phyloP scores from a whole-genome alignment of 306 rosid species.

The Rosa lucieae region DNA sequence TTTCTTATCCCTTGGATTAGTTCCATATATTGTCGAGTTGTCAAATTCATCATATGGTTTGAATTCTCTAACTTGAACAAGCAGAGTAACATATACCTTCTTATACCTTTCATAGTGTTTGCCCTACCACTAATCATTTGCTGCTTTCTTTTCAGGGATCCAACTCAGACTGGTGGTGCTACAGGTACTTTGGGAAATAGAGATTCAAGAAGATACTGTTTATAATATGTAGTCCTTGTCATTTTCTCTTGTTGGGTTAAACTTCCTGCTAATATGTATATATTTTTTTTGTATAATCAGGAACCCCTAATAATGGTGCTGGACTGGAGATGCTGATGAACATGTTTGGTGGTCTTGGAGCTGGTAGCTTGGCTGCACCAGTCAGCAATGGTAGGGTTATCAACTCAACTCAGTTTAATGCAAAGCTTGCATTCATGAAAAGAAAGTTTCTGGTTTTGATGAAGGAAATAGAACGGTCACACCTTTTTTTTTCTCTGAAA shows the following conservation, averaged over 20 bases:
- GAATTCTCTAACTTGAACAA: background rate
- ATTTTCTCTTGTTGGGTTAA: background rate
- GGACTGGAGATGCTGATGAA: slow-evolving; percentile 56
- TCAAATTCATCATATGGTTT: background rate
- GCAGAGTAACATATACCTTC: background rate
- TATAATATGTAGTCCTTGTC: background rate
- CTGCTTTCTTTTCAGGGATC: slow-evolving; percentile 41
- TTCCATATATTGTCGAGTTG: background rate
- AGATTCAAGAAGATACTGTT: background rate
- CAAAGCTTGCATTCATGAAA: background rate
- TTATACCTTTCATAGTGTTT: slow-evolving; percentile 1
- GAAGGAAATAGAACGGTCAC: background rate
- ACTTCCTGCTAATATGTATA: background rate
- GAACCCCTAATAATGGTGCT: slow-evolving; percentile 37
- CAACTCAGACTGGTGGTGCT: slow-evolving; percentile 44
- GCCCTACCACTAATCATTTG: slow-evolving; percentile 8
- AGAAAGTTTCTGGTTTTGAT: background rate
- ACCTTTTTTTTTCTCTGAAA: background rate
- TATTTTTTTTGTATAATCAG: slow-evolving; percentile 24
- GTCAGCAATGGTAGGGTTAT: slow-evolving; percentile 44
- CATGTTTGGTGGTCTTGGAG: slow-evolving; percentile 68
- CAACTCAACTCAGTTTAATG: background rate
- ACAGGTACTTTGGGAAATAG: slow-evolving; percentile 34
- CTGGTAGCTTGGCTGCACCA: slow-evolving; percentile 46
- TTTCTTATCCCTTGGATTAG: background rate